Evolutionary conservation across 441 rosid species (phyloP).

Genomic region (Erysimum cheiri): DNA sequence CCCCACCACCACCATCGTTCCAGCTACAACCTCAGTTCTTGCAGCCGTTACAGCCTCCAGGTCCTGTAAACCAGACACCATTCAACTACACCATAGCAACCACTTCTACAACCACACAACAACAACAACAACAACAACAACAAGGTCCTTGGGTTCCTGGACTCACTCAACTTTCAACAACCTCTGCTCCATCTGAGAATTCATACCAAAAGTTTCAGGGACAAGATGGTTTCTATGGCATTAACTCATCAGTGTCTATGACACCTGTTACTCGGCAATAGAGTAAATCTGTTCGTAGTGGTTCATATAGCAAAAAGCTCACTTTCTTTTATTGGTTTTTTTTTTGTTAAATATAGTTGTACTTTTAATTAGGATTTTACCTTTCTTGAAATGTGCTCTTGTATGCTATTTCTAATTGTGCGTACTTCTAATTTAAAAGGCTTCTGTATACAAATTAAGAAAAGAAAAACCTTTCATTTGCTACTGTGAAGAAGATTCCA

Average conservation of each 20-base stretch:
- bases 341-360: slow-evolving; percentile 34
- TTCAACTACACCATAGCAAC: slow-evolving; percentile 56
- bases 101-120: slow-evolving; percentile 39
- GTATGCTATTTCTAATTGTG: slow-evolving; percentile 26
- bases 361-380: slow-evolving; percentile 32
- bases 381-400: slow-evolving; percentile 19
- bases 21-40: slow-evolving; percentile 57
- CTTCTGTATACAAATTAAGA: slow-evolving; percentile 22
- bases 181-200: slow-evolving; percentile 47
- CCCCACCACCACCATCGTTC: slow-evolving; percentile 58
- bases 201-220: slow-evolving; percentile 62
- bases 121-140: slow-evolving; percentile 49
- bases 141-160: slow-evolving; percentile 53
- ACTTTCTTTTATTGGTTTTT: background rate
- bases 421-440: slow-evolving; percentile 5
- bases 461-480: background rate
- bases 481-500: background rate
- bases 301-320: slow-evolving; percentile 31
- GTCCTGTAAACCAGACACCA: slow-evolving; percentile 51
- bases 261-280: slow-evolving; percentile 75
- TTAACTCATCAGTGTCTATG: slow-evolving; percentile 58
- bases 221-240: slow-evolving; percentile 69
- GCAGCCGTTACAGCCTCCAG: slow-evolving; percentile 48
- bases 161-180: slow-evolving; percentile 51
- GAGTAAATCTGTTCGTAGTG: slow-evolving; percentile 35